Evolutionary conservation across 1,139 yeast genomes (phyloP).

Genomic region (Hyphopichia fennica): DNA sequence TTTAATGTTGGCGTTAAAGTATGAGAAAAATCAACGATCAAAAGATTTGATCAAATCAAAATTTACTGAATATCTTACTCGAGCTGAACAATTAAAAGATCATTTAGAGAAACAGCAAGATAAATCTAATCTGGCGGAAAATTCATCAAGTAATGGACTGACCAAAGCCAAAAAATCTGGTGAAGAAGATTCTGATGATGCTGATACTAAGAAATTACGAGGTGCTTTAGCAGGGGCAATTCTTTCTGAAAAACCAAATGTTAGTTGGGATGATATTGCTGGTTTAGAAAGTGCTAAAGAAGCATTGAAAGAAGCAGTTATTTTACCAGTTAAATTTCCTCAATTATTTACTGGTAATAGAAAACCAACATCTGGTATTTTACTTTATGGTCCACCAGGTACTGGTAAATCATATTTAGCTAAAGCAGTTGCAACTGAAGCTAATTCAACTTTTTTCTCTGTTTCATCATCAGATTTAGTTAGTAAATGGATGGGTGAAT

Average conservation of each 20-base stretch:
- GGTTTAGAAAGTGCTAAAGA: conserved; percentile 95
- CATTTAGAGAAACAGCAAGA: conserved; percentile 69
- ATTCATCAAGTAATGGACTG: conserved; percentile 51
- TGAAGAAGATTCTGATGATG: conserved; percentile 68
- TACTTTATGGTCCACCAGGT: conserved; percentile 97
- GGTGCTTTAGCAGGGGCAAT: conserved; percentile 94
- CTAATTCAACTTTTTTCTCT: conserved; percentile 93
- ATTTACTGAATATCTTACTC: conserved; percentile 83
- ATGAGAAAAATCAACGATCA: conserved; percentile 87
- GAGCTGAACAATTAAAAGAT: conserved; percentile 94
- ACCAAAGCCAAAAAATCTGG: conserved; percentile 59
- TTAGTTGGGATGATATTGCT: conserved; percentile 94
- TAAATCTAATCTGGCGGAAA: conserved; percentile 49
- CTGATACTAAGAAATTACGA: conserved; percentile 82
- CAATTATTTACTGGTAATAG: conserved; percentile 93
- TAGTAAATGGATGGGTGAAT: conserved; percentile 99
- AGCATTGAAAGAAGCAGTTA: conserved; percentile 95
- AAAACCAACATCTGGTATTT: conserved; percentile 88
- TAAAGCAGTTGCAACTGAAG: conserved; percentile 98
- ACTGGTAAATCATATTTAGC: conserved; percentile 97
- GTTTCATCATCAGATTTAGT: conserved; percentile 94
- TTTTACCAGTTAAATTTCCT: conserved; percentile 91
- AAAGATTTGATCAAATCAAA: conserved; percentile 87
- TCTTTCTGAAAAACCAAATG: conserved; percentile 88
- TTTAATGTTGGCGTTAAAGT: conserved; percentile 92